Evolutionary conservation across 306 rosid species (phyloP).

Genomic region (Crataegus laevigata): DNA sequence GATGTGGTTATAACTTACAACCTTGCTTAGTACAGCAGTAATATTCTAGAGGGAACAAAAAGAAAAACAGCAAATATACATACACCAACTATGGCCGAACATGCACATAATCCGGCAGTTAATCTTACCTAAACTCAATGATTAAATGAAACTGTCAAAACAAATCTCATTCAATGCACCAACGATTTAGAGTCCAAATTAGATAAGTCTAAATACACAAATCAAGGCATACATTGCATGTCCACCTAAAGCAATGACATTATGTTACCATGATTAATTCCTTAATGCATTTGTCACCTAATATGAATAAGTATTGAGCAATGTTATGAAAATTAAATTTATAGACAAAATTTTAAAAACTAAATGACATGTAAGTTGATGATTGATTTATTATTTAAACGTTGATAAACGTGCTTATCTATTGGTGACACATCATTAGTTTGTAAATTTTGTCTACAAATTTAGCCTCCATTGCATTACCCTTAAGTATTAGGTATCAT

Average conservation of each 20-base stretch:
- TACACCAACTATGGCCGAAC: background rate
- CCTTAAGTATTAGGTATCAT: background rate
- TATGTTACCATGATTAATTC: constrained; percentile 21
- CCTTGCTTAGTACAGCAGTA: background rate
- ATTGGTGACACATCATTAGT: too few species aligned
- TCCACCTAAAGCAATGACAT: constrained; percentile 28
- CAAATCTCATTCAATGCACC: background rate
- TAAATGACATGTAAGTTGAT: too few species aligned
- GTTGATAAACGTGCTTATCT: too few species aligned
- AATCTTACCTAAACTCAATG: background rate
- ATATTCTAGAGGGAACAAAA: background rate
- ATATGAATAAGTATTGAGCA: constrained; percentile 15
- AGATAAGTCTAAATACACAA: constrained; percentile 13
- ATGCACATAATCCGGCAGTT: constrained; percentile 1
- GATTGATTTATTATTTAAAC: too few species aligned
- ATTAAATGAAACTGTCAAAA: background rate
- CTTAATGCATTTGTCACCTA: constrained; percentile 9
- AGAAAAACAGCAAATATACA: background rate
- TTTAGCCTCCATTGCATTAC: too few species aligned
- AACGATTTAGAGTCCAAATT: background rate
- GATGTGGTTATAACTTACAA: background rate
- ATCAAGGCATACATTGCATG: constrained; percentile 35
- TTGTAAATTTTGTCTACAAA: too few species aligned
- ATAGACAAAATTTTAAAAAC: too few species aligned
- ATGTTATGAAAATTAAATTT: too few species aligned